Percentiles rank a stretch among this genome's conserved stretches.
Evolutionary conservation across 257 asterid genomes (phyloP).

Genomic region (Handroanthus guayacan): DNA sequence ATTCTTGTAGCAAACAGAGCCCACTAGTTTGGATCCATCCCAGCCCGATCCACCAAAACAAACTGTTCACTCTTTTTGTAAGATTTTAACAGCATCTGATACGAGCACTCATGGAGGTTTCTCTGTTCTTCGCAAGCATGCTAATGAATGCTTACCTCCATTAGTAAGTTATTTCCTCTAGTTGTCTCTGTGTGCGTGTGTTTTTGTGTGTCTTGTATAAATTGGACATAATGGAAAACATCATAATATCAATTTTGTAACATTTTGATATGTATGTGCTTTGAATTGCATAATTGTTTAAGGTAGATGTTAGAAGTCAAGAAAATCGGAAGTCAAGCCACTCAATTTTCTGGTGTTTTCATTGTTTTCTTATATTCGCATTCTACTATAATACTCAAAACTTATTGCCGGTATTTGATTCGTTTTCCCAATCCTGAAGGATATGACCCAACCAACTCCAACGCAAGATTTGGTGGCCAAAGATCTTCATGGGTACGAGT

Average conservation of each 20-base stretch:
- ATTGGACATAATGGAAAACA: background rate
- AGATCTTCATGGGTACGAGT: conserved; percentile 83
- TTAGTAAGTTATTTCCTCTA: conserved; percentile 51
- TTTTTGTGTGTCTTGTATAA: background rate
- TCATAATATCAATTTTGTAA: background rate
- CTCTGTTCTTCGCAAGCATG: conserved; percentile 91
- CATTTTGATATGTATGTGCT: background rate
- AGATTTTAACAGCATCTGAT: conserved; percentile 89
- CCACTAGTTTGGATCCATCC: conserved; percentile 58
- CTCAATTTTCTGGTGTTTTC: conserved; percentile 6
- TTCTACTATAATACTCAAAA: background rate
- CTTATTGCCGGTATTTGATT: conserved; percentile 27
- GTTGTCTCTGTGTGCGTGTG: background rate
- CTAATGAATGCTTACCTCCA: conserved; percentile 86
- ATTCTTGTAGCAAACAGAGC: conserved; percentile 71
- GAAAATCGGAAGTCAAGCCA: background rate
- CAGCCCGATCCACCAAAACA: conserved; percentile 62
- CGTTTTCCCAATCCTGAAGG: conserved; percentile 49
- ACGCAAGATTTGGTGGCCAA: conserved; percentile 85
- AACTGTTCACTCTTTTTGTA: conserved; percentile 64
- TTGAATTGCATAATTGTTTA: conserved; percentile 6
- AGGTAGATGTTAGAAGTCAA: background rate
- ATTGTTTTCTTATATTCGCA: background rate
- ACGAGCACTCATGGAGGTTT: conserved; percentile 96
- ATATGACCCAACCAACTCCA: conserved; percentile 81